Percentiles rank a stretch among this genome's conserved stretches.
These are phyloP conservation scores for Zhuliangozyma parablackwelliae DNA, from an alignment of 1,139 yeast genomes.

Conservation along the genomic window DNA sequence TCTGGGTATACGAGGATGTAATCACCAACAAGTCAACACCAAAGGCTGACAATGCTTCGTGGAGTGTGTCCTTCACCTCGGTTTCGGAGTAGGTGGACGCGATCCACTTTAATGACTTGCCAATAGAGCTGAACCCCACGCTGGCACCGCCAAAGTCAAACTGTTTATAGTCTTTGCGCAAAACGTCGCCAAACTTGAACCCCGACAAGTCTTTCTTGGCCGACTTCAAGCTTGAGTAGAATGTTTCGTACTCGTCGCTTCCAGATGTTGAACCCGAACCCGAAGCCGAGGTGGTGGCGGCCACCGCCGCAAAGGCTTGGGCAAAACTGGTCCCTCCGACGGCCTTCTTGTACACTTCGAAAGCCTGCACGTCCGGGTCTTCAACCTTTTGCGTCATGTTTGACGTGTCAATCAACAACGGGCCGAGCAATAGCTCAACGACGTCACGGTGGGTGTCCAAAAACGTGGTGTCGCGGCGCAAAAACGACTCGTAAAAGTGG, in stretches of 20 bases:
- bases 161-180: slow-evolving; percentile 81
- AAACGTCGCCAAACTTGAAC: slow-evolving; percentile 52
- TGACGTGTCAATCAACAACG: slow-evolving; percentile 70
- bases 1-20: slow-evolving; percentile 56
- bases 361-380: slow-evolving; percentile 46
- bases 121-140: slow-evolving; percentile 76
- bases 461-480: slow-evolving; percentile 11
- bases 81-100: slow-evolving; percentile 24
- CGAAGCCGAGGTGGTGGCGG: not conserved
- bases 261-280: too few relatives aligned
- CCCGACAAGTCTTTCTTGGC: slow-evolving; percentile 65
- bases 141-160: slow-evolving; percentile 43
- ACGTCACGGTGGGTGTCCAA: slow-evolving; percentile 28
- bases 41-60: slow-evolving; percentile 29
- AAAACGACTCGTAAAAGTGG: slow-evolving; percentile 44
- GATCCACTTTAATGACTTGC: slow-evolving; percentile 62
- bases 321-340: not conserved
- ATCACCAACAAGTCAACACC: slow-evolving; percentile 52
- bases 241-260: slow-evolving; percentile 11
- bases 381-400: slow-evolving; percentile 60
- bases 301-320: not conserved
- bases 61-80: slow-evolving; percentile 36
- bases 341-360: slow-evolving; percentile 26
- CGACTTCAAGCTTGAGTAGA: slow-evolving; percentile 39
- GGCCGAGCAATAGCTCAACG: slow-evolving; percentile 53